Conservation (phyloP, 192 early-diverging fungal genomes). For the Physocladia obscura region DNA sequence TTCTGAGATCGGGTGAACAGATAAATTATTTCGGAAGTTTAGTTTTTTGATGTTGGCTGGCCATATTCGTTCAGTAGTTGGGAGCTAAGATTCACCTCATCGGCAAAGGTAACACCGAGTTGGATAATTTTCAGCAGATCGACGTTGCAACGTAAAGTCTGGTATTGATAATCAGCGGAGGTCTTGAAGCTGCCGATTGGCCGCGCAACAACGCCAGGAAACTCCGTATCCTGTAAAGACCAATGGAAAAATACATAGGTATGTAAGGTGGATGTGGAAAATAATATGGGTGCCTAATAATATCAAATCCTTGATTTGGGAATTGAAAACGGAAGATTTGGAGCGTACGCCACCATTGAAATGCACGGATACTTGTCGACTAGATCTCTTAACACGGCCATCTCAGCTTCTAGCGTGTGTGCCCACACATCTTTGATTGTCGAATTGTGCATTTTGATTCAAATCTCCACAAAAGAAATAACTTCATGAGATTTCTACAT, state of each 20-base stretch:
- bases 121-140: conserved; percentile 98
- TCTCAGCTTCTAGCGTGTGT: conserved; percentile 92
- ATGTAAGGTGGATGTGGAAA: background rate
- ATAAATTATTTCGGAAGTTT: background rate
- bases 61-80: too few relatives aligned
- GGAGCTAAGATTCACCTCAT: conserved; percentile 46
- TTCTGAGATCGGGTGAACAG: conserved; percentile 21
- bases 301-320: background rate
- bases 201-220: conserved; percentile 95
- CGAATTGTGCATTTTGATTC: too few relatives aligned
- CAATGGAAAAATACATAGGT: background rate
- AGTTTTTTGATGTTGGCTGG: background rate
- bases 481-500: too few relatives aligned
- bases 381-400: conserved; percentile 79
- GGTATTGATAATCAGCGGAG: conserved; percentile 97
- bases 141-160: conserved; percentile 95
- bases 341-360: conserved; percentile 74
- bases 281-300: background rate
- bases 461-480: too few relatives aligned
- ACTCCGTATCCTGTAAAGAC: conserved; percentile 85
- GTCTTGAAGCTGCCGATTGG: conserved; percentile 97
- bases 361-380: conserved; percentile 92
- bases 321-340: background rate
- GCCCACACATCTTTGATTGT: conserved; percentile 72
- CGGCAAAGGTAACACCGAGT: conserved; percentile 91